These are phyloP conservation scores for Spizellomyces sp. DNA, from an alignment of 192 early-diverging fungal genomes.

Conservation along the genomic window DNA sequence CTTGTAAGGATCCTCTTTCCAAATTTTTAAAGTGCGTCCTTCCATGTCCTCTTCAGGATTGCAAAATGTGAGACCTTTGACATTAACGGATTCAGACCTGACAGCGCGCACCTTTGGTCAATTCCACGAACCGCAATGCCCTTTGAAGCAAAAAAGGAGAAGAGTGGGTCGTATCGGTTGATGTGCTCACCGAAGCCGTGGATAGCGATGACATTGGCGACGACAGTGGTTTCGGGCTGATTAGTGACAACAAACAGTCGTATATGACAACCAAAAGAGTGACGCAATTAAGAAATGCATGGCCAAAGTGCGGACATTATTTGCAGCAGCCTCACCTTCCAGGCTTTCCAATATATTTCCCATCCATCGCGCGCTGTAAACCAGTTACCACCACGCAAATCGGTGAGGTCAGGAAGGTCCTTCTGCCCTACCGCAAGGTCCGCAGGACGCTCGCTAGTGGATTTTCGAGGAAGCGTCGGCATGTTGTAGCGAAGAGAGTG, in stretches of 20 bases:
- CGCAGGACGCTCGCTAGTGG: too few relatives aligned
- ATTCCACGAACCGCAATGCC: constrained; percentile 57
- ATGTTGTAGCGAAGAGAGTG: too few relatives aligned
- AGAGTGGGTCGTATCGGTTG: constrained; percentile 60
- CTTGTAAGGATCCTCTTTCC: constrained; percentile 52
- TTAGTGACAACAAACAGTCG: neutral
- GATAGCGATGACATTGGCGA: constrained; percentile 51
- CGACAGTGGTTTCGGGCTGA: constrained; percentile 29
- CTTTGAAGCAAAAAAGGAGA: constrained; percentile 50
- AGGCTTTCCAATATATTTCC: neutral
- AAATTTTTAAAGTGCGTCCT: constrained; percentile 58
- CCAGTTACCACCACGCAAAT: neutral
- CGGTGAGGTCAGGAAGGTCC: neutral
- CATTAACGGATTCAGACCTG: too few relatives aligned
- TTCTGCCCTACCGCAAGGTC: neutral
- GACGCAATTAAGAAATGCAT: neutral
- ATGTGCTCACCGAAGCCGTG: constrained; percentile 62
- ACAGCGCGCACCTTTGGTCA: constrained; percentile 44
- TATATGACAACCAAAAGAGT: too few relatives aligned
- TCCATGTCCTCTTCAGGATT: constrained; percentile 54
- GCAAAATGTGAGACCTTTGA: too few relatives aligned
- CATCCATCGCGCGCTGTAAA: neutral
- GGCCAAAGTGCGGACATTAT: neutral
- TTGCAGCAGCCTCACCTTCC: neutral
- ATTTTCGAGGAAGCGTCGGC: too few relatives aligned